Evolutionary conservation across 2,329 filamentous ascomycete species (phyloP).

Genomic region (Colletotrichum orchidophilum): DNA sequence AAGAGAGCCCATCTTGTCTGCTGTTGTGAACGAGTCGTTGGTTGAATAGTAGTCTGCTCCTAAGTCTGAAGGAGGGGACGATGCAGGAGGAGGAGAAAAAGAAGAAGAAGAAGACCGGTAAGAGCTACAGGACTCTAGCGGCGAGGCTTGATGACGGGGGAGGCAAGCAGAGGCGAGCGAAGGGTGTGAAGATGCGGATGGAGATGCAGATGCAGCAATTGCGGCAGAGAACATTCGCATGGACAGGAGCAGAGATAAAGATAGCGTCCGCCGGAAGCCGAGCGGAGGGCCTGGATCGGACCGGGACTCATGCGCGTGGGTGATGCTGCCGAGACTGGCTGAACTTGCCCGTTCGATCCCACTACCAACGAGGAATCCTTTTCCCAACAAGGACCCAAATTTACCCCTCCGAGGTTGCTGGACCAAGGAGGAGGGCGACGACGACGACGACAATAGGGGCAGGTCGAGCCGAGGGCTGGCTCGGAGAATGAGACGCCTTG

Average conservation of each 20-base stretch:
- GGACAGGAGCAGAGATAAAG: constrained; percentile 24
- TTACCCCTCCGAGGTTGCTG: constrained; percentile 2
- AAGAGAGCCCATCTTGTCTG: constrained; percentile 35
- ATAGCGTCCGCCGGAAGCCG: constrained; percentile 27
- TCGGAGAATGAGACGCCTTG: constrained; percentile 19
- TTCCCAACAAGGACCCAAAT: constrained; percentile 14
- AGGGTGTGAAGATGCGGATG: constrained; percentile 13
- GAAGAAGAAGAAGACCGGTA: not conserved
- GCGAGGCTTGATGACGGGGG: not conserved
- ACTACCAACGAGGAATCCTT: not conserved
- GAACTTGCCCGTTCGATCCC: constrained; percentile 20
- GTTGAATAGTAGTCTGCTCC: not conserved
- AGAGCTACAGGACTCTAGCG: constrained; percentile 5
- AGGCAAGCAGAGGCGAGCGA: constrained; percentile 17
- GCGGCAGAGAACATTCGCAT: constrained; percentile 9
- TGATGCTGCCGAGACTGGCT: constrained; percentile 15
- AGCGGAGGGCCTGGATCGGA: constrained; percentile 28
- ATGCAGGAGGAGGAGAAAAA: not conserved
- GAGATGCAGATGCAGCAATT: not conserved
- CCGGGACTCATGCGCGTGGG: constrained; percentile 7
- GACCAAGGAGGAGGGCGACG: not conserved
- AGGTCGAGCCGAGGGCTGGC: constrained; percentile 25
- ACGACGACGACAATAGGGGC: not conserved
- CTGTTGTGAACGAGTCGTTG: not conserved
- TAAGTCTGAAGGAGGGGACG: not conserved